Conservation (phyloP, 371 early-diverging fungal genomes). For the Dinochytrium kinnereticum region DNA sequence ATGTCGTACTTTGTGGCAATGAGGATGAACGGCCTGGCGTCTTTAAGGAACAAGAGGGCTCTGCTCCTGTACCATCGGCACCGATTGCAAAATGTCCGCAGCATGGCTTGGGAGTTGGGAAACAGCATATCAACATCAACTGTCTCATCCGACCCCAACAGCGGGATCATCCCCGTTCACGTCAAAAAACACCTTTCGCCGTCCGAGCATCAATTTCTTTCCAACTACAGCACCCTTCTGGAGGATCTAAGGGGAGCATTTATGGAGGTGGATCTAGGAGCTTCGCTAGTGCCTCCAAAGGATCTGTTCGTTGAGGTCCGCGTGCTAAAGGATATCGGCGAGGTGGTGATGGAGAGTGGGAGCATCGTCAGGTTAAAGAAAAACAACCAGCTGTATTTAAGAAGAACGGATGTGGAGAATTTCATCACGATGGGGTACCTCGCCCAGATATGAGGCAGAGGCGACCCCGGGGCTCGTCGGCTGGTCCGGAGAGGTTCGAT, state of each 20-base stretch:
- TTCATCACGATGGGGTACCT: conserved; percentile 78
- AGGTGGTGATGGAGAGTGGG: conserved; percentile 85
- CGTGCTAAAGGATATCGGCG: conserved; percentile 86
- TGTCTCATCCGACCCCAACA: not conserved
- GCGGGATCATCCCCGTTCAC: conserved; percentile 44
- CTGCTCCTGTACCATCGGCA: conserved; percentile 88
- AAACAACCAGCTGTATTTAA: conserved; percentile 82
- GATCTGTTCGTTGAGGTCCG: conserved; percentile 88
- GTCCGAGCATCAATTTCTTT: conserved; percentile 68
- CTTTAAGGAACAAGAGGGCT: conserved; percentile 82
- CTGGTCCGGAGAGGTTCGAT: no score
- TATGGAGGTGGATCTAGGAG: conserved; percentile 72
- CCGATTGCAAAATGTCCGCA: conserved; percentile 72
- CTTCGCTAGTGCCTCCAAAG: conserved; percentile 80
- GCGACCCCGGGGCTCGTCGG: no score
- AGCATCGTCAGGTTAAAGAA: conserved; percentile 67
- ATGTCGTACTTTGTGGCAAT: conserved; percentile 26
- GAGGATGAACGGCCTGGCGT: conserved; percentile 58
- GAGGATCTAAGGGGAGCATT: conserved; percentile 68
- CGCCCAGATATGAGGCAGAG: conserved; percentile 41
- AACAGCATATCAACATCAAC: conserved; percentile 37
- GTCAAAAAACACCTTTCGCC: conserved; percentile 61
- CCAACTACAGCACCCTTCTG: conserved; percentile 67
- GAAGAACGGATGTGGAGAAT: conserved; percentile 86
- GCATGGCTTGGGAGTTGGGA: conserved; percentile 78